Base-by-base conservation (phyloP, 2,329 filamentous ascomycete genomes). In the Penicillium nordicum region DNA sequence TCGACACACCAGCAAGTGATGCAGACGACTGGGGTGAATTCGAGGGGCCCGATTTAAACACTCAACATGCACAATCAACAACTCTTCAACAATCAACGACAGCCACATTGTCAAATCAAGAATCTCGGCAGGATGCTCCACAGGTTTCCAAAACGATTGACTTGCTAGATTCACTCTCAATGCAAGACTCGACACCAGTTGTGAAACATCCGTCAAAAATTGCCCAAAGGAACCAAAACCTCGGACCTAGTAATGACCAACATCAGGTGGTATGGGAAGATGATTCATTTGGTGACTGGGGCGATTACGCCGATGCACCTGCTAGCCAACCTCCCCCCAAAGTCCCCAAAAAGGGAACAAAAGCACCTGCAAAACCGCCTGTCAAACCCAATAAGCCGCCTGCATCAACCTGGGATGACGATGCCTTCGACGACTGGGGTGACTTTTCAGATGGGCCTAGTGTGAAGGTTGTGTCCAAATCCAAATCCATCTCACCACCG, bases 1-100 rank as follows among this genome's bases (percentile, higher is more conserved):
- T 67, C 8, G 73, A 75, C 44, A 50, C 48, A 37, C 55, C 57
- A 30, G 60, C 63, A 12, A 63, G 63, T 41, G 66, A 70, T 32
- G 63, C 62, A 10, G 72, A 75, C 34, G 74, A 75, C 10, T 79
- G 76, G 76, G 77, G 76, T n/a, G 76, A 78, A 42, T 79, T 79
- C 53, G 75, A 77, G 57, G 62, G 66, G 12, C 72, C 74, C 38
- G 68, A 69, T 29, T 40, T 61, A 37, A 52, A 58, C n/a, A 30
- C 58, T n/a, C 47, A 43, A n/a, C 51, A 63, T 44, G n/a, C 32
- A 9, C 47, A 21, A 18, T 14, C 38, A 36, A 46, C 21, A 21
- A 5, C 12, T 14, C 42, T 44, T 21, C 43, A 29, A 25, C 29
- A 50, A 27, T 47, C 51, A 55, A 18, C 5, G 18, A 41, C 12